A percentile compares a stretch with the other conserved stretches of the same genome.
Conservation (phyloP, 1,284 basidiomycete genomes). For the Sanghuangporus weigelae region DNA sequence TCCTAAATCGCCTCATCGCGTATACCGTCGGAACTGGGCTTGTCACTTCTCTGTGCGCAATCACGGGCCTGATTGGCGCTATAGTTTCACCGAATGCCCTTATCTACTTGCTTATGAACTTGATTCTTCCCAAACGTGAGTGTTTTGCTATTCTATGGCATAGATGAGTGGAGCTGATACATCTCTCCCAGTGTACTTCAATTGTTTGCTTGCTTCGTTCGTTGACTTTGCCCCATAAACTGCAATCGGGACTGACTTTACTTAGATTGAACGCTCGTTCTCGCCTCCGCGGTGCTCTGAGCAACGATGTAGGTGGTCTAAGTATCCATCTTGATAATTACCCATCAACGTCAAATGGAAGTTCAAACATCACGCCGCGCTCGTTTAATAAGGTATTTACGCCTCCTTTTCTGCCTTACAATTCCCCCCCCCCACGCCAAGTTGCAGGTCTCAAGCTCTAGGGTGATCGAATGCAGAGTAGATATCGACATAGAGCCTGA, state of each 20-base stretch:
- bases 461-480: no score
- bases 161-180: background rate
- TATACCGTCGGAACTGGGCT: background rate
- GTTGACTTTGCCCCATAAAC: background rate
- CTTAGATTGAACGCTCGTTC: background rate
- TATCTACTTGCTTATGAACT: background rate
- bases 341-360: background rate
- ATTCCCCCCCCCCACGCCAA: no score
- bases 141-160: background rate
- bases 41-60: background rate
- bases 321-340: background rate
- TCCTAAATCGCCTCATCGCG: background rate
- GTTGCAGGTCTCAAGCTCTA: no score
- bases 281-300: background rate
- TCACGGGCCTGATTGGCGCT: background rate
- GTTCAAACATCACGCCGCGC: background rate
- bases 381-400: no score
- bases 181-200: background rate
- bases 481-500: no score
- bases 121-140: background rate
- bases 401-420: no score
- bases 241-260: no score
- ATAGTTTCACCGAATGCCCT: background rate
- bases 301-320: background rate
- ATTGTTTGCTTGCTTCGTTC: background rate